Conservation (phyloP, 805 yeast species). For the Candida vaughaniae region DNA sequence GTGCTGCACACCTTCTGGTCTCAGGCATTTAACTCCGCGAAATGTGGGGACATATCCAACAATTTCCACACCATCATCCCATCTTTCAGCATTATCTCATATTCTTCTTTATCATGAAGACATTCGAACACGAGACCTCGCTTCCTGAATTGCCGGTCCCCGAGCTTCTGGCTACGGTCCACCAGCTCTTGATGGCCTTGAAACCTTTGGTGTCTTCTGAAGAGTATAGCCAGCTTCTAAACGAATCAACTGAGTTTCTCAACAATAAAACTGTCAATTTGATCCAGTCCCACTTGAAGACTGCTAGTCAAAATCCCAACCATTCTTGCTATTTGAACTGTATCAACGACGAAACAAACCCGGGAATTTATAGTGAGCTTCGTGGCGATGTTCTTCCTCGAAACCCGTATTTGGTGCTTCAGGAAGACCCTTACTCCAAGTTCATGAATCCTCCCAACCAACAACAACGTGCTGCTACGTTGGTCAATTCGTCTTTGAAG, state of each 20-base stretch:
- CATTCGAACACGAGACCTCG: slow-evolving; percentile 40
- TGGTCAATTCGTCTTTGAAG: slow-evolving; percentile 64
- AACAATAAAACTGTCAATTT: slow-evolving; percentile 39
- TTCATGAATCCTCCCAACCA: slow-evolving; percentile 62
- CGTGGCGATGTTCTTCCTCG: slow-evolving; percentile 71
- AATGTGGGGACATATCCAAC: background rate
- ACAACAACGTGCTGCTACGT: slow-evolving; percentile 63
- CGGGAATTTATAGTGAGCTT: slow-evolving; percentile 61
- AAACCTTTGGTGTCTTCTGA: slow-evolving; percentile 58
- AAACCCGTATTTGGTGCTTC: slow-evolving; percentile 72
- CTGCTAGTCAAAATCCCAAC: slow-evolving; percentile 42
- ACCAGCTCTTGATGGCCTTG: slow-evolving; percentile 53
- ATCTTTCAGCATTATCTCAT: too few species aligned
- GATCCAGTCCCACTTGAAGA: slow-evolving; percentile 54
- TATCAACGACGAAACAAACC: slow-evolving; percentile 47
- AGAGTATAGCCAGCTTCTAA: slow-evolving; percentile 46
- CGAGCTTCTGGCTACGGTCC: slow-evolving; percentile 45
- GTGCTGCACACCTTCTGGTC: too few species aligned
- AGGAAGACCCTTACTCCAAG: slow-evolving; percentile 66
- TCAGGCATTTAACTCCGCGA: too few species aligned
- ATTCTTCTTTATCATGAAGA: too few species aligned
- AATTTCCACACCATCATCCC: background rate
- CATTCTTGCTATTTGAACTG: slow-evolving; percentile 53
- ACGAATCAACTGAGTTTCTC: slow-evolving; percentile 46
- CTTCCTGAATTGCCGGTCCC: slow-evolving; percentile 70